Evolutionary conservation across 2,329 filamentous ascomycete species (phyloP).

Genomic region (Byssothecium circinans): DNA sequence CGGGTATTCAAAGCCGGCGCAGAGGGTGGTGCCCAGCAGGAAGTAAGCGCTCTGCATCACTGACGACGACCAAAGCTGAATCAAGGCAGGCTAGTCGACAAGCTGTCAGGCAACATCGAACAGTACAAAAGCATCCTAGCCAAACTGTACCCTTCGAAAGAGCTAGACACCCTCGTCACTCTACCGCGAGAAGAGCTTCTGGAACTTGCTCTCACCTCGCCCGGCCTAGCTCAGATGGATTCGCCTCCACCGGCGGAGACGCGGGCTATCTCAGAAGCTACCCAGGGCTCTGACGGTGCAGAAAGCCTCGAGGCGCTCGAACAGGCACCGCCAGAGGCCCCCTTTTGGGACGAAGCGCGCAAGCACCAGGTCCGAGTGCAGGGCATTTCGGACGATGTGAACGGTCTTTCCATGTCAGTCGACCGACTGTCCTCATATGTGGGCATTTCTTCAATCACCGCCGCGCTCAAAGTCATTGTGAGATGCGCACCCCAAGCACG

Average conservation of each 20-base stretch:
- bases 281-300: conserved; percentile 50
- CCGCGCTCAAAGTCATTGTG: conserved; percentile 70
- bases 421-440: conserved; percentile 67
- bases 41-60: conserved; percentile 58
- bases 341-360: conserved; percentile 67
- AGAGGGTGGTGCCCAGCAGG: conserved; percentile 74
- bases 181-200: conserved; percentile 50
- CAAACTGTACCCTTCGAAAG: conserved; percentile 47
- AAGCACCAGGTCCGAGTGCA: conserved; percentile 47
- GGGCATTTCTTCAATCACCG: conserved; percentile 74
- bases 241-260: conserved; percentile 34
- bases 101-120: conserved; percentile 55
- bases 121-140: conserved; percentile 48
- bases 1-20: conserved; percentile 78
- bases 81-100: conserved; percentile 59
- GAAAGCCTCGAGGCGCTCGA: conserved; percentile 64
- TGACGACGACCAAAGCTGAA: conserved; percentile 61
- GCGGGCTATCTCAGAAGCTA: conserved; percentile 40
- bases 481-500: conserved; percentile 56
- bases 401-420: conserved; percentile 65
- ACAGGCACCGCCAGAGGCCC: conserved; percentile 66
- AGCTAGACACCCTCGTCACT: conserved; percentile 44
- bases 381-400: conserved; percentile 68
- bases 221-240: conserved; percentile 38
- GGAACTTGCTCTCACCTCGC: conserved; percentile 46